These are phyloP conservation scores for Podospora pseudocomata DNA, from an alignment of 495 filamentous ascomycete species.

Conservation along the genomic window DNA sequence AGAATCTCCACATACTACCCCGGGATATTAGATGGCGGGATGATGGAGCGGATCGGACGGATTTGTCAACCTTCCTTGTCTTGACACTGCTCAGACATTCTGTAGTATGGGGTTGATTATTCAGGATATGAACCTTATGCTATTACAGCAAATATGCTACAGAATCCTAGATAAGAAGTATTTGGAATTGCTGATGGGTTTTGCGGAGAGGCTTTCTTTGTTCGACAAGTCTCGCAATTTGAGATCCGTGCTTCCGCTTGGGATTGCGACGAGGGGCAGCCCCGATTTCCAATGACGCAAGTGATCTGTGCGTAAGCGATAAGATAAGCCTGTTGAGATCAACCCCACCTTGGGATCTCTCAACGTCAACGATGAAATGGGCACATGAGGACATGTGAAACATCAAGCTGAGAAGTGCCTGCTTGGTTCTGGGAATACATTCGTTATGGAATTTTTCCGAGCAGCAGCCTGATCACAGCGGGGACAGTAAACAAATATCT, in stretches of 20 bases:
- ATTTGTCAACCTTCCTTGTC: neutral
- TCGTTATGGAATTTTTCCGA: neutral
- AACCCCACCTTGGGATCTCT: neutral
- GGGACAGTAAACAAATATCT: too few species aligned
- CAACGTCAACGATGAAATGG: neutral
- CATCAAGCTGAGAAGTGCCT: neutral
- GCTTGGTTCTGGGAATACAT: neutral
- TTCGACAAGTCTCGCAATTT: neutral
- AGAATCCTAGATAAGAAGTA: neutral
- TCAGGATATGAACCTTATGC: neutral
- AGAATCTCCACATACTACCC: neutral
- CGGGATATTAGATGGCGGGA: neutral
- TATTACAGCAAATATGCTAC: neutral
- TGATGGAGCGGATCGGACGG: neutral
- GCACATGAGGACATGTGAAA: neutral
- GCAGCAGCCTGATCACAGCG: neutral
- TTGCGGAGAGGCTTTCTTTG: neutral
- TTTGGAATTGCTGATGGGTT: neutral
- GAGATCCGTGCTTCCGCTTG: slow-evolving; percentile 17
- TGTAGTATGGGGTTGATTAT: neutral
- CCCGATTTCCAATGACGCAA: slow-evolving; percentile 18
- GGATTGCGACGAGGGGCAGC: neutral
- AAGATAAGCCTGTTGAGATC: neutral
- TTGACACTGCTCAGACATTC: neutral
- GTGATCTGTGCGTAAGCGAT: slow-evolving; percentile 9